Conservation (phyloP, 2,329 filamentous ascomycete genomes). For the Stylonectria norvegica region DNA sequence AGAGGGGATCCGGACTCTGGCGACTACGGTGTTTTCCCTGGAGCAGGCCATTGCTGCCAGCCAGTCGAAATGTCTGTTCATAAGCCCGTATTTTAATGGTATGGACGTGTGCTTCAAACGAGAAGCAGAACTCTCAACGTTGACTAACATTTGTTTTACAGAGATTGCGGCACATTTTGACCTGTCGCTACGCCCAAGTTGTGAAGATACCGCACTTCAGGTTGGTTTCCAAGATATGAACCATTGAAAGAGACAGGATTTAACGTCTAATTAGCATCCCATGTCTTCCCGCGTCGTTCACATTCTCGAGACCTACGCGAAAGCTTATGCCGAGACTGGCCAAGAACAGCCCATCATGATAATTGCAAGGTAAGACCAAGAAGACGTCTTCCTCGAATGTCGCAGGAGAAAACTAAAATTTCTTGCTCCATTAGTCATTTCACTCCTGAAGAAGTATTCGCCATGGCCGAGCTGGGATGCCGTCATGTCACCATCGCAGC, state of each 20-base stretch:
- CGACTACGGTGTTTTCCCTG: slow-evolving; percentile 20
- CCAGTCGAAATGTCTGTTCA: slow-evolving; percentile 20
- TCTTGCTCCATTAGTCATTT: slow-evolving; percentile 12
- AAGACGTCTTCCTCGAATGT: too few species aligned
- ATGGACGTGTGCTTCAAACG: background rate
- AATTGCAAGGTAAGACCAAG: slow-evolving; percentile 14
- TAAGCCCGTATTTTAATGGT: slow-evolving; percentile 25
- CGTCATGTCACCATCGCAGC: slow-evolving; percentile 18
- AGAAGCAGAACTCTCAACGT: background rate
- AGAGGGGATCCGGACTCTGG: slow-evolving; percentile 23
- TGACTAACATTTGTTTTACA: slow-evolving; percentile 1
- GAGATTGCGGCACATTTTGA: slow-evolving; percentile 20
- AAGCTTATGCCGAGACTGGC: slow-evolving; percentile 11
- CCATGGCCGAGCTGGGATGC: slow-evolving; percentile 17
- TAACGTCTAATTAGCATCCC: slow-evolving; percentile 10
- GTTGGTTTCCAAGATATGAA: slow-evolving; percentile 4
- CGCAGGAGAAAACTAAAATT: too few species aligned
- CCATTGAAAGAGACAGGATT: too few species aligned
- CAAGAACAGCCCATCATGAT: slow-evolving; percentile 18
- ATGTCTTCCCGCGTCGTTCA: slow-evolving; percentile 18
- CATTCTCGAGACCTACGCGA: slow-evolving; percentile 14
- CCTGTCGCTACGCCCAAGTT: slow-evolving; percentile 5
- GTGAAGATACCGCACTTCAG: slow-evolving; percentile 14
- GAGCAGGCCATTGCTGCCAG: slow-evolving; percentile 24
- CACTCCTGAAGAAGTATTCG: slow-evolving; percentile 14